Evolutionary conservation across 164 flowering plant genomes (phyloP).

Genomic region (Magnolia sinica): DNA sequence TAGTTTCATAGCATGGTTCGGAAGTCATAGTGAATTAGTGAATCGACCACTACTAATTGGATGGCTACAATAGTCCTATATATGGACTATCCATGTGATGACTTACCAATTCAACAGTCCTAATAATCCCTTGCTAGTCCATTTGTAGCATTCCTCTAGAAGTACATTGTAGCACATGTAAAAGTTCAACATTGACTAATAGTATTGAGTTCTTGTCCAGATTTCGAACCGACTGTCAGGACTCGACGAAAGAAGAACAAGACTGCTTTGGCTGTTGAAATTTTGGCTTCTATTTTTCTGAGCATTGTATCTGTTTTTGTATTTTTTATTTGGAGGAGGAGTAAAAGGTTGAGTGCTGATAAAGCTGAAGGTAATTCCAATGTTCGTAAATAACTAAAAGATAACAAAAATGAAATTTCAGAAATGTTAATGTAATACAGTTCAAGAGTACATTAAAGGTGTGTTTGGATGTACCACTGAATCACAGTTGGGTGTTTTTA

Average conservation of each 20-base stretch:
- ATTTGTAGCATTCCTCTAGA: neutral
- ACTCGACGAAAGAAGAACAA: conserved; percentile 25
- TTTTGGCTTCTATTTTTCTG: conserved; percentile 40
- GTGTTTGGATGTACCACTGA: too few species aligned
- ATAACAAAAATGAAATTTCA: neutral
- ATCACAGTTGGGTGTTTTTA: too few species aligned
- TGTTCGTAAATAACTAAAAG: neutral
- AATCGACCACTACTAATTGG: too few species aligned
- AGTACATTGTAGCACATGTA: neutral
- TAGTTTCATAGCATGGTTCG: too few species aligned
- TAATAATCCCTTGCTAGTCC: too few species aligned
- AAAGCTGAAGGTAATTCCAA: conserved; percentile 54
- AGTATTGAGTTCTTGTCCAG: conserved; percentile 28
- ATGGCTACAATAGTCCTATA: too few species aligned
- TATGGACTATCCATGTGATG: too few species aligned
- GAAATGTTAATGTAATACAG: neutral
- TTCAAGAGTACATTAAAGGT: neutral
- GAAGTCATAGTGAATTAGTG: too few species aligned
- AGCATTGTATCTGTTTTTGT: conserved; percentile 21
- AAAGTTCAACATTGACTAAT: neutral
- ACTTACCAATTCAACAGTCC: too few species aligned
- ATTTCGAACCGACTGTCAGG: conserved; percentile 51
- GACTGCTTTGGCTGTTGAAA: conserved; percentile 56
- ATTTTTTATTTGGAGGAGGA: conserved; percentile 25
- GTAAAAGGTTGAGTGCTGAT: conserved; percentile 20